Percentiles rank a stretch among this genome's conserved stretches.
Conservation (phyloP, 768 basidiomycete species). For the Candolleomyces aberdarensis region DNA sequence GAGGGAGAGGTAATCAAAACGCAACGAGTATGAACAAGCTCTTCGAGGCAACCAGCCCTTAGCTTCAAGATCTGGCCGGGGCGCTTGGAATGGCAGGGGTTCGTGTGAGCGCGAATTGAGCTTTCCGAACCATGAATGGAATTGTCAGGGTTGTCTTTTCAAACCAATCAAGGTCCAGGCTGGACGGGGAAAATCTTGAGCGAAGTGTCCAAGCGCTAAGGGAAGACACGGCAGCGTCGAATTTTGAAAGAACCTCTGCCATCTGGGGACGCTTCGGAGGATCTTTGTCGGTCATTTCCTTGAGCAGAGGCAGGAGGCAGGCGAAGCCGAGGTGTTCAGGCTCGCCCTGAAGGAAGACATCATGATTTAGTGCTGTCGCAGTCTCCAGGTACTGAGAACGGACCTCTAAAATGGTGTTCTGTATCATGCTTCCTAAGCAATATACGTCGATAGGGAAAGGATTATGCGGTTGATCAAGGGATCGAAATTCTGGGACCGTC, state of each 20-base stretch:
- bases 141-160: neutral
- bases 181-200: neutral
- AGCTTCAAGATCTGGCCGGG: too few relatives aligned
- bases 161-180: neutral
- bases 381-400: neutral
- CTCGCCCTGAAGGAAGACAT: neutral
- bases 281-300: neutral
- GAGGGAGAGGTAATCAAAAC: too few relatives aligned
- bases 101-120: neutral
- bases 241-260: neutral
- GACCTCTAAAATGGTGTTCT: neutral
- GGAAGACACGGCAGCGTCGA: neutral
- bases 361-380: neutral
- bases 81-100: neutral
- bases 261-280: neutral
- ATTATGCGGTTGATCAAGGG: neutral
- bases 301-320: neutral
- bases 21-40: too few relatives aligned
- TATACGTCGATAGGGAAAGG: constrained; percentile 7
- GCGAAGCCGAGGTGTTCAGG: neutral
- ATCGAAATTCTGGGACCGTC: neutral
- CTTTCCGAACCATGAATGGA: neutral
- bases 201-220: neutral
- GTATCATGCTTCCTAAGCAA: neutral
- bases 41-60: too few relatives aligned